These are phyloP conservation scores for Diaporthe sp. DNA, from an alignment of 2,329 filamentous ascomycete genomes.

Conservation along the genomic window DNA sequence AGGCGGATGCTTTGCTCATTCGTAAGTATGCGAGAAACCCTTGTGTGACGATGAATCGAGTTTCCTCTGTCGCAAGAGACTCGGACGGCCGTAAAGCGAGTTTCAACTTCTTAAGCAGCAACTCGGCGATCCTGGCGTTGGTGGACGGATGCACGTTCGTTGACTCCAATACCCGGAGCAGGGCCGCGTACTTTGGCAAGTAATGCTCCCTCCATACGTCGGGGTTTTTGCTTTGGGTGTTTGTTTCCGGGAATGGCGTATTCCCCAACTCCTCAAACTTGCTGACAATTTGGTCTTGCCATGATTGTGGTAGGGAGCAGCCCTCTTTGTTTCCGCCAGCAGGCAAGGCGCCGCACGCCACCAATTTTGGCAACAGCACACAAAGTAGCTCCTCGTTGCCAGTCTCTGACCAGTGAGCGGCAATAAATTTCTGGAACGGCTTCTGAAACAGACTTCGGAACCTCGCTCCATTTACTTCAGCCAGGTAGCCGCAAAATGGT, in stretches of 20 bases:
- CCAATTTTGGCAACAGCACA: constrained; percentile 76
- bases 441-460: constrained; percentile 85
- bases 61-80: constrained; percentile 71
- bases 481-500: constrained; percentile 85
- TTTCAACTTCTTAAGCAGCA: constrained; percentile 75
- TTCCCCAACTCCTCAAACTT: constrained; percentile 77
- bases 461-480: constrained; percentile 77
- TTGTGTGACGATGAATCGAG: constrained; percentile 80
- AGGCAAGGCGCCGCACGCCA: constrained; percentile 68
- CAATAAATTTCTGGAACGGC: constrained; percentile 87
- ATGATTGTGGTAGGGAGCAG: constrained; percentile 72
- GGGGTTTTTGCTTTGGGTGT: constrained; percentile 72
- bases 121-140: constrained; percentile 74
- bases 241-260: constrained; percentile 75
- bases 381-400: constrained; percentile 78
- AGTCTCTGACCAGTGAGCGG: constrained; percentile 77
- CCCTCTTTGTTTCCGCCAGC: constrained; percentile 64
- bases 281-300: constrained; percentile 80
- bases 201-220: constrained; percentile 74
- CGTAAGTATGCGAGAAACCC: constrained; percentile 81
- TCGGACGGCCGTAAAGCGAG: constrained; percentile 74
- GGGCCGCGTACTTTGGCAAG: constrained; percentile 76
- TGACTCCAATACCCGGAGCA: constrained; percentile 73
- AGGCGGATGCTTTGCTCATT: constrained; percentile 71
- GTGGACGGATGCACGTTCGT: constrained; percentile 76